Percentiles rank a stretch among this genome's conserved stretches.
Conservation (phyloP, 2,329 filamentous ascomycete species). For the Rutstroemia sp. region DNA sequence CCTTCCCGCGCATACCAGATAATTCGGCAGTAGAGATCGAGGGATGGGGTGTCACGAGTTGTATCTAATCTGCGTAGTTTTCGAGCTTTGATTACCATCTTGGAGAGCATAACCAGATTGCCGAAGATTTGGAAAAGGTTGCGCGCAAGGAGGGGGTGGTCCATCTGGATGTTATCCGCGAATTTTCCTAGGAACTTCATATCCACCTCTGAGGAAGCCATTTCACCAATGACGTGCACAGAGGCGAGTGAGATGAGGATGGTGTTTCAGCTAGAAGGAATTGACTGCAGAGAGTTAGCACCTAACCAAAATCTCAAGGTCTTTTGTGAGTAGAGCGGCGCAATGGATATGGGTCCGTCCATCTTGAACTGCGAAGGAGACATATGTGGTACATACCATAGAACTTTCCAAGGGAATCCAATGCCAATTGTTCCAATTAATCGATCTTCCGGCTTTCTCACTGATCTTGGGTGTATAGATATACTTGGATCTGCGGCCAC, state of each 20-base stretch:
- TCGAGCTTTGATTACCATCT: slow-evolving; percentile 74
- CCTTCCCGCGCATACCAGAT: slow-evolving; percentile 94
- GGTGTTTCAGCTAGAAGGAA: background rate
- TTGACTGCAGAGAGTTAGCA: background rate
- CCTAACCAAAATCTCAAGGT: background rate
- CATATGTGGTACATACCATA: too few species aligned
- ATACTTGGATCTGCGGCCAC: too few species aligned
- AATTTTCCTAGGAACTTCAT: slow-evolving; percentile 93
- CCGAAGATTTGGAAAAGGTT: slow-evolving; percentile 89
- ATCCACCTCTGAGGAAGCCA: slow-evolving; percentile 96
- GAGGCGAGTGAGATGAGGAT: background rate
- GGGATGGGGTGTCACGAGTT: slow-evolving; percentile 67
- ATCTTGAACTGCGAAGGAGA: too few species aligned
- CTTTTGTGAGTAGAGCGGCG: too few species aligned
- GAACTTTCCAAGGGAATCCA: too few species aligned
- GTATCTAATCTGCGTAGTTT: slow-evolving; percentile 77
- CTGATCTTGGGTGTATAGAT: too few species aligned
- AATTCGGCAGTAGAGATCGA: slow-evolving; percentile 84
- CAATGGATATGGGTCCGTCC: too few species aligned
- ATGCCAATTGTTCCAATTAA: too few species aligned
- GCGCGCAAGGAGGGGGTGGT: slow-evolving; percentile 71
- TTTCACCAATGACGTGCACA: slow-evolving; percentile 32
- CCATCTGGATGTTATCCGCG: slow-evolving; percentile 68
- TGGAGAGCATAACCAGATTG: slow-evolving; percentile 79
- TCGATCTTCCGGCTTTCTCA: too few species aligned